Evolutionary conservation across 495 filamentous ascomycete species (phyloP), one percentile per base, ranked within the genome.

Genomic region (Aspergillus indologenus): DNA sequence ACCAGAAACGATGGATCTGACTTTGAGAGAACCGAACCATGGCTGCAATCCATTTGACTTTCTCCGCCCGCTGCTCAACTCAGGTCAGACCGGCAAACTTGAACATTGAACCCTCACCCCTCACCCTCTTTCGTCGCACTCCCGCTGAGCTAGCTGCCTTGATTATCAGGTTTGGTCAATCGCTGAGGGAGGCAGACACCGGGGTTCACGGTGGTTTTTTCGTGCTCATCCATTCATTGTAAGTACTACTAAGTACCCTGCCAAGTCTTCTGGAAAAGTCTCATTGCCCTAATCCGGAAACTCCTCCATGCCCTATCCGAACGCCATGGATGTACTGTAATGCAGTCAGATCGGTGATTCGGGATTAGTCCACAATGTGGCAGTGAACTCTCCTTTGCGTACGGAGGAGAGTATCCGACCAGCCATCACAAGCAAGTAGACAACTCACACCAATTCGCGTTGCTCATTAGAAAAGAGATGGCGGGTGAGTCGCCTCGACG

Each of bases 191-290:
- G 5, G 12, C 6, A 40, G 2, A 40, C 5, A 40, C 26, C n/a
- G n/a, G n/a, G n/a, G n/a, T n/a, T n/a, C n/a, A n/a, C n/a, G n/a
- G n/a, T n/a, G n/a, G n/a, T n/a, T n/a, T n/a, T n/a, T n/a, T n/a
- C n/a, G n/a, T n/a, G n/a, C n/a, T n/a, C n/a, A n/a, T n/a, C n/a
- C n/a, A n/a, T n/a, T n/a, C n/a, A n/a, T n/a, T n/a, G n/a, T n/a
- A n/a, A n/a, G n/a, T n/a, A n/a, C n/a, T n/a, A n/a, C n/a, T 29
- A 29, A 29, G 26, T 24, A 29, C 22, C 48, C 17, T 29, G 23
- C 48, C 48, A 51, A 51, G 48, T 1, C 9, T 51, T 51, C 48
- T 51, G 23, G 48, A 51, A 51, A 51, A 51, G 48, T 51, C 29
- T 51, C 31, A 29, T 29, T 29, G 48, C 23, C 23, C 17, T 29